A percentile compares a stretch with the other conserved stretches of the same genome.
Evolutionary conservation across 768 basidiomycete genomes (phyloP).

Genomic region (Suillus cothurnatus): DNA sequence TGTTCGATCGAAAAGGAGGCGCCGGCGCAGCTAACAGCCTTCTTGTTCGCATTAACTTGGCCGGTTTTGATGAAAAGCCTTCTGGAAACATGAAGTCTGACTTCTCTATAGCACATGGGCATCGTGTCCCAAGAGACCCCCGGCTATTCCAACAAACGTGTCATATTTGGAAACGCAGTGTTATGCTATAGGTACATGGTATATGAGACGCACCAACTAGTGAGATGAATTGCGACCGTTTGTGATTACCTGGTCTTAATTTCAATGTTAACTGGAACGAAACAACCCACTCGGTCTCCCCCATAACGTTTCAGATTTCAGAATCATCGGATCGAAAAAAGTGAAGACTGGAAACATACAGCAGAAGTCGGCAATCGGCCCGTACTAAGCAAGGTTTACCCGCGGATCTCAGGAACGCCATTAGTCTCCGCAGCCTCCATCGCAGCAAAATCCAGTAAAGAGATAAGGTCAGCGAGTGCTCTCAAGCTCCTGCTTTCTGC

Average conservation of each 20-base stretch:
- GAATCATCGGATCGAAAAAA: background rate
- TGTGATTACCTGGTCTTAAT: background rate
- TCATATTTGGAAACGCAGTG: background rate
- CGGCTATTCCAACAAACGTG: background rate
- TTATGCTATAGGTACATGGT: background rate
- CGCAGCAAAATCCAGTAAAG: conserved; percentile 30
- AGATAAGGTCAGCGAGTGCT: conserved; percentile 28
- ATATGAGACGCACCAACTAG: background rate
- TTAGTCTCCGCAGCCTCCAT: conserved; percentile 11
- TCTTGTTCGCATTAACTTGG: background rate
- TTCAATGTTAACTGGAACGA: background rate
- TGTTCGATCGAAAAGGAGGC: background rate
- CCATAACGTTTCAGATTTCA: background rate
- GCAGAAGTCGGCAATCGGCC: background rate
- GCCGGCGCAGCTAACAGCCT: background rate
- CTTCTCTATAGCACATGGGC: background rate
- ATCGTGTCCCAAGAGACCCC: background rate
- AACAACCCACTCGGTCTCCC: background rate
- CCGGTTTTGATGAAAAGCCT: background rate
- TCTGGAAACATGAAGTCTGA: background rate
- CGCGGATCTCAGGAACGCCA: background rate
- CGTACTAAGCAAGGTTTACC: background rate
- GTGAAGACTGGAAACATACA: background rate
- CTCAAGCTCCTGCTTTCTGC: conserved; percentile 26
- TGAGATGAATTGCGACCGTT: background rate